Evolutionary conservation across 192 early-diverging fungal genomes (phyloP), one percentile per base, ranked within the genome.

Genomic region (Nowakowskiella sp.): DNA sequence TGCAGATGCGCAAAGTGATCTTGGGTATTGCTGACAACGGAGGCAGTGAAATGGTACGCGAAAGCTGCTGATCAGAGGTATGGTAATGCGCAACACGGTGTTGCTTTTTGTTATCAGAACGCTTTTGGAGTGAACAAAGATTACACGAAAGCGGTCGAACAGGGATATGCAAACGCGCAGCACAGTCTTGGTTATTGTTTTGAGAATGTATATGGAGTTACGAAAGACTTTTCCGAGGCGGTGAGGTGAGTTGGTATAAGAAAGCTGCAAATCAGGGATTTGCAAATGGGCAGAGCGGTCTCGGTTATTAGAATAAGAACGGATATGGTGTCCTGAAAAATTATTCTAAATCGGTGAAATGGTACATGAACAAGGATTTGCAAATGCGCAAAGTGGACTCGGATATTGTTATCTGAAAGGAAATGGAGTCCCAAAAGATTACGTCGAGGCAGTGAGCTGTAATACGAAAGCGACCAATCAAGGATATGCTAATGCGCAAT

Each of bases 91-190:
- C 51, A 55, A 39, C 54, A 60, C 58, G 51, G 53, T 23, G 8
- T 71, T 27, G 66, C 65, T 26, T 60, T 46, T 42, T 68, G 66
- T 31, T 68, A 63, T 43, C 42, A 42, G 42, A 53, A 68, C 16
- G 66, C 65, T 25, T 34, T 32, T 29, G 65, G 65, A 16, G 49
- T 68, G 7, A 19, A 3, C 8, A 51, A 55, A 33, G 60, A 68
- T 42, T 67, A 68, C 32, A 21, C 47, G 7, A 29, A 58, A 57
- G 47, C 66, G n/a, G 65, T 65, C 1, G 59, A 67, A 27, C 7
- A 32, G 8, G 64, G 64, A 23, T 59, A 34, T 46, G 26, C 66
- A 25, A 29, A 23, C 9, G 65, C 66, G 6, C 51, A 66, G 45
- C 22, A 23, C 19, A 66, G 65, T 27, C 44, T 66, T 2, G 64